A percentile compares a stretch with the other conserved stretches of the same genome.
phyloP scores from a whole-genome alignment of 2,329 filamentous ascomycete genomes.

The Monosporascus ibericus region DNA sequence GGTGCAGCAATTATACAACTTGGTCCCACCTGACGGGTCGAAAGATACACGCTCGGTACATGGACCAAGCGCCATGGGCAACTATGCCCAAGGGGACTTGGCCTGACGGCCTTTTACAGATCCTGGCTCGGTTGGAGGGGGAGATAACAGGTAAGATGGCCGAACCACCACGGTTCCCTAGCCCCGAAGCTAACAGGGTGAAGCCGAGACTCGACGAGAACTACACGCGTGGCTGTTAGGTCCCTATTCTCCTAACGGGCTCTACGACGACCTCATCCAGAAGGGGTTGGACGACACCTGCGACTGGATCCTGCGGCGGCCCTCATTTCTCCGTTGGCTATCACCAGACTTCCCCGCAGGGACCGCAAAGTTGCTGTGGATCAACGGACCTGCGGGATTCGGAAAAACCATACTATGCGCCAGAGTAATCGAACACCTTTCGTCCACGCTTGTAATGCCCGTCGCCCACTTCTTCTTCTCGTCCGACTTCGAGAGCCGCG shows the following conservation, averaged over 20 bases:
- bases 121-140: too few relatives aligned
- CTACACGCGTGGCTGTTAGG: not conserved
- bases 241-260: not conserved
- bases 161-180: too few relatives aligned
- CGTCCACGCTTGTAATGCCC: fast-evolving
- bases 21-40: too few relatives aligned
- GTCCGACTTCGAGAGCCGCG: slow-evolving; percentile 16
- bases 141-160: too few relatives aligned
- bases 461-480: slow-evolving; percentile 28
- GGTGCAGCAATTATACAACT: too few relatives aligned
- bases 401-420: slow-evolving; percentile 30
- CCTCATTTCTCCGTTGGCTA: slow-evolving; percentile 12
- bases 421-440: slow-evolving; percentile 19
- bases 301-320: slow-evolving; percentile 18
- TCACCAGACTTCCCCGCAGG: not conserved
- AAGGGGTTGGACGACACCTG: slow-evolving; percentile 18
- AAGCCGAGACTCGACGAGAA: too few relatives aligned
- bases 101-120: too few relatives aligned
- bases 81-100: too few relatives aligned
- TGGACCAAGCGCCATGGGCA: too few relatives aligned
- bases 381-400: slow-evolving; percentile 24
- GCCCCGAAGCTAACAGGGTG: too few relatives aligned
- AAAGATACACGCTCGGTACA: too few relatives aligned
- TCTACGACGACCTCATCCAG: slow-evolving; percentile 13
- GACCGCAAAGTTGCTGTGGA: slow-evolving; percentile 22